phyloP scores from a whole-genome alignment of 495 filamentous ascomycete genomes.

The Jackrogersella multiformis region DNA sequence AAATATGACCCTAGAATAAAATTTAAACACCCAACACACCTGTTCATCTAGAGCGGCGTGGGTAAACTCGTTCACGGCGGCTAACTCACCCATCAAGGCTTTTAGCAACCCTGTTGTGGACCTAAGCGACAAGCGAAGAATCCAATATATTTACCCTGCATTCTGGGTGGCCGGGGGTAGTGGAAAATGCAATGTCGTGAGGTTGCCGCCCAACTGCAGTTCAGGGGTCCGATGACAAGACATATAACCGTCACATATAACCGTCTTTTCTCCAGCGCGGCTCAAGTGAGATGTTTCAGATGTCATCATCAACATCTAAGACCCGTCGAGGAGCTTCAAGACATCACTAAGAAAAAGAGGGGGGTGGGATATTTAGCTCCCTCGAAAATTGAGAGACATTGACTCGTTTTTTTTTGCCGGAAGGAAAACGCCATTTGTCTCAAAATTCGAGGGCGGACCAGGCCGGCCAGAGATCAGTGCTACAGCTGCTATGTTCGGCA shows the following conservation, averaged over 20 bases:
- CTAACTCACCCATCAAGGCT: neutral
- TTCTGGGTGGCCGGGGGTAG: slow-evolving; percentile 16
- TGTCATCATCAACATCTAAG: slow-evolving; percentile 40
- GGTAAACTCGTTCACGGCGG: slow-evolving; percentile 17
- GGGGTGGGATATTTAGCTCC: neutral
- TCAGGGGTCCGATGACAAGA: slow-evolving; percentile 32
- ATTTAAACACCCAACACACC: neutral
- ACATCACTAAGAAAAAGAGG: slow-evolving; percentile 7
- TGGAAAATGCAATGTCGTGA: slow-evolving; percentile 20
- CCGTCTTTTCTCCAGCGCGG: slow-evolving; percentile 43
- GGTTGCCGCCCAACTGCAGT: slow-evolving; percentile 9
- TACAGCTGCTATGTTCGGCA: slow-evolving; percentile 21
- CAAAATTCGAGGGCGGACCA: slow-evolving; percentile 24
- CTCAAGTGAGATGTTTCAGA: slow-evolving; percentile 44
- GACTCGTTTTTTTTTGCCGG: slow-evolving; percentile 37
- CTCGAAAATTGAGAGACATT: slow-evolving; percentile 25
- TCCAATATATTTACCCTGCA: slow-evolving; percentile 15
- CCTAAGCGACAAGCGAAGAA: slow-evolving; percentile 12
- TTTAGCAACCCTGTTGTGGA: neutral
- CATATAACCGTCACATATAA: slow-evolving; percentile 45
- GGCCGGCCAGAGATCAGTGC: slow-evolving; percentile 41
- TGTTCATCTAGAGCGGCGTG: slow-evolving; percentile 8
- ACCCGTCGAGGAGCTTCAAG: slow-evolving; percentile 10
- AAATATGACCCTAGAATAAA: neutral
- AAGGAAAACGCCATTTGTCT: slow-evolving; percentile 37